phyloP scores from a whole-genome alignment of 2,329 filamentous ascomycete species.

The Leptodontidium sp. region DNA sequence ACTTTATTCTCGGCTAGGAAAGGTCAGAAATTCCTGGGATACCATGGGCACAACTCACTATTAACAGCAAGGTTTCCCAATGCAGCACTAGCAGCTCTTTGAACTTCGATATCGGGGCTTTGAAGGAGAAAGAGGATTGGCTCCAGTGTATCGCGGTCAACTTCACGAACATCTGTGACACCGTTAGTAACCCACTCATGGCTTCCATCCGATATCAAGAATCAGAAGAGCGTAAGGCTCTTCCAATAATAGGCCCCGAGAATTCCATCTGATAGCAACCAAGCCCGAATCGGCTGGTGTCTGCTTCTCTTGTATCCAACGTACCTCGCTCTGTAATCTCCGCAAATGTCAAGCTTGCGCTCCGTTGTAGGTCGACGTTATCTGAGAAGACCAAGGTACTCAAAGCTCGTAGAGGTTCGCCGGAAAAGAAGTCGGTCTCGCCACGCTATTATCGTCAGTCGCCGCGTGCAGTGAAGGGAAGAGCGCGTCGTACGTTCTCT shows the following conservation, averaged over 20 bases:
- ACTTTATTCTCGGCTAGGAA: slow-evolving; percentile 95
- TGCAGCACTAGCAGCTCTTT: slow-evolving; percentile 93
- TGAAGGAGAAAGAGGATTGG: slow-evolving; percentile 95
- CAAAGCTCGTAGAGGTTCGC: slow-evolving; percentile 90
- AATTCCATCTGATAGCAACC: not conserved
- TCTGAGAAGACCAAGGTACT: slow-evolving; percentile 98
- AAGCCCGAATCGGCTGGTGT: not conserved
- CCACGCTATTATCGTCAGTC: slow-evolving; percentile 65
- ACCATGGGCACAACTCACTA: slow-evolving; percentile 64
- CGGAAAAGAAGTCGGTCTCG: slow-evolving; percentile 98
- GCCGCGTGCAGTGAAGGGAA: slow-evolving; percentile 2
- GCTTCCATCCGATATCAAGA: not conserved
- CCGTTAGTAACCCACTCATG: slow-evolving; percentile 32
- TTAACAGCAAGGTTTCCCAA: slow-evolving; percentile 97
- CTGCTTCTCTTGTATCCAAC: slow-evolving; percentile 38
- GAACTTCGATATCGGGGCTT: slow-evolving; percentile 95
- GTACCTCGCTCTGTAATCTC: slow-evolving; percentile 98
- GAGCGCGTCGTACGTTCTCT: slow-evolving; percentile 75
- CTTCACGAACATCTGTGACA: slow-evolving; percentile 86
- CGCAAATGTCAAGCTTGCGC: slow-evolving; percentile 96
- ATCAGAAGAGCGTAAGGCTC: not conserved
- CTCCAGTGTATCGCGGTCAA: slow-evolving; percentile 92
- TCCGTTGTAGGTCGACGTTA: slow-evolving; percentile 97
- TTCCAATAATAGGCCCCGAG: not conserved
- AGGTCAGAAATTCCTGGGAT: slow-evolving; percentile 51